Percentiles rank a stretch among this genome's conserved stretches.
Conservation (phyloP, 2,329 filamentous ascomycete species). For the Dactylonectria macrodidyma region DNA sequence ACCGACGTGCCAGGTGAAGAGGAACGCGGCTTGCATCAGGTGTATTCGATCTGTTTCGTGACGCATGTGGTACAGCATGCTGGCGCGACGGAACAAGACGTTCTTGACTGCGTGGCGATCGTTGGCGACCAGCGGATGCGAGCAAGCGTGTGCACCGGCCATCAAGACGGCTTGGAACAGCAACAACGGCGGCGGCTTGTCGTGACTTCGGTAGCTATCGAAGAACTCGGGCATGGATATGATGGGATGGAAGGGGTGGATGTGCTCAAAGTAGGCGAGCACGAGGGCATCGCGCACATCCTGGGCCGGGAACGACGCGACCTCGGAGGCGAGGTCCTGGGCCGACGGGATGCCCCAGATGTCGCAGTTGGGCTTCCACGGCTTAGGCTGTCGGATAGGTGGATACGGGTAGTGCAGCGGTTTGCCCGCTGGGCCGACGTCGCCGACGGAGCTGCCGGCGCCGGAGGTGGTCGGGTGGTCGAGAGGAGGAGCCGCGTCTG, state of each 20-base stretch:
- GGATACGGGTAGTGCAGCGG: constrained; percentile 45
- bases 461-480: constrained; percentile 21
- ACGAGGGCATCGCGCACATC: constrained; percentile 45
- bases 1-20: constrained; percentile 46
- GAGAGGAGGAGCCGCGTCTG: constrained; percentile 27
- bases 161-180: constrained; percentile 45
- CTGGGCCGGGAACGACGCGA: constrained; percentile 43
- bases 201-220: constrained; percentile 38
- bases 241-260: constrained; percentile 44
- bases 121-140: constrained; percentile 42
- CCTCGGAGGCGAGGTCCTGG: constrained; percentile 41
- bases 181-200: constrained; percentile 39
- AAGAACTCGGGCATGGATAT: constrained; percentile 45
- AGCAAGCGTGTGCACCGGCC: constrained; percentile 44
- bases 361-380: constrained; percentile 41
- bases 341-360: constrained; percentile 41
- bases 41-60: constrained; percentile 45
- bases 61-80: constrained; percentile 47
- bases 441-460: constrained; percentile 33
- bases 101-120: constrained; percentile 47
- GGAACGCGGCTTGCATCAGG: constrained; percentile 41
- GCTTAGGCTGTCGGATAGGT: constrained; percentile 42
- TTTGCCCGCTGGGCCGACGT: constrained; percentile 21
- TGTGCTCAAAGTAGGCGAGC: constrained; percentile 43
- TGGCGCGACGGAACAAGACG: constrained; percentile 43